These are phyloP conservation scores for Chrysosporium keratinophilum DNA, from an alignment of 2,329 filamentous ascomycete genomes.

Conservation along the genomic window DNA sequence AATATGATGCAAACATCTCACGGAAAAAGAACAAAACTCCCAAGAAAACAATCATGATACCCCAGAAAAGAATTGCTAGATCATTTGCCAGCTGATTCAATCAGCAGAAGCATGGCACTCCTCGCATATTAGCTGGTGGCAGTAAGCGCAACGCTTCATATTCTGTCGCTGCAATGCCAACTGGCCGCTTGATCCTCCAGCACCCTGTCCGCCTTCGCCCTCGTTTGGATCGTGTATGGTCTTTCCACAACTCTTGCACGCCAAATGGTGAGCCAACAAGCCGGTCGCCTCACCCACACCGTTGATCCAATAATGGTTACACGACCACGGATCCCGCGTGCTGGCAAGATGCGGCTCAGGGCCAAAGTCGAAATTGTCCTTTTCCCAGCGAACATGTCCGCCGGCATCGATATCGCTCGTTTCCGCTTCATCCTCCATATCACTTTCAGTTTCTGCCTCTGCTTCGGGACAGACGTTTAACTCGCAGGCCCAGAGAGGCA, in stretches of 20 bases:
- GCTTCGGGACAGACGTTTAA: no score
- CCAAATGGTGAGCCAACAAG: neutral
- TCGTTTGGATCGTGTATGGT: neutral
- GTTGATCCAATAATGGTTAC: constrained; percentile 9
- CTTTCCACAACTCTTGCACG: neutral
- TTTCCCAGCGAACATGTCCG: constrained; percentile 15
- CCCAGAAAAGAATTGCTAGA: no score
- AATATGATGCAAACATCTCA: no score
- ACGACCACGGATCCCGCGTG: constrained; percentile 11
- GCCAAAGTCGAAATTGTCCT: constrained; percentile 33
- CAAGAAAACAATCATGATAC: no score
- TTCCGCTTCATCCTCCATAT: constrained; percentile 4
- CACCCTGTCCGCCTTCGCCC: neutral
- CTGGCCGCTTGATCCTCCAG: no score
- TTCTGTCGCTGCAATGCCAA: neutral
- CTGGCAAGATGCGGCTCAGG: no score
- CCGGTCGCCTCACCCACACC: neutral
- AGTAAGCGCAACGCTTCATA: no score
- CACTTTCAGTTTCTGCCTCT: constrained; percentile 13
- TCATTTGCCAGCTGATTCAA: no score
- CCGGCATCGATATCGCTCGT: constrained; percentile 11
- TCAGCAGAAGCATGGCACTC: no score
- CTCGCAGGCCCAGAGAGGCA: constrained; percentile 27
- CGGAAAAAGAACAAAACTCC: no score
- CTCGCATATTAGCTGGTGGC: no score